Evolutionary conservation across 2,329 filamentous ascomycete genomes (phyloP).

Genomic region (Trichophyton simii): DNA sequence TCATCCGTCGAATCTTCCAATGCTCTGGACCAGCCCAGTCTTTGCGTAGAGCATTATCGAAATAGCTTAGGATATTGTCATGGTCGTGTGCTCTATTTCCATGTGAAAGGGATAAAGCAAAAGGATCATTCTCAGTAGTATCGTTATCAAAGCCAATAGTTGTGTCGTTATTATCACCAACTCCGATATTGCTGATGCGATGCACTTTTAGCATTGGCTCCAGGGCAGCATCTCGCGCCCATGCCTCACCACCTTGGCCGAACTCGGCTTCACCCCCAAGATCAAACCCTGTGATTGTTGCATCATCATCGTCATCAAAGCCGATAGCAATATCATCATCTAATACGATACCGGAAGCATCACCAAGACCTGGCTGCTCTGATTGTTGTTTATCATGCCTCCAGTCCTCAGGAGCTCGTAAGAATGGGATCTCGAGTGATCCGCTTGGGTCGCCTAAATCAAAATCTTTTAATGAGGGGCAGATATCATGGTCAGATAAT

Average conservation of each 20-base stretch:
- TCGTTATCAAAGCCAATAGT: conserved; percentile 29
- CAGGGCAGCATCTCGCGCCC: conserved; percentile 79
- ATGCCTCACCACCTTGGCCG: conserved; percentile 89
- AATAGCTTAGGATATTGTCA: conserved; percentile 94
- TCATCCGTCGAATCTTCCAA: conserved; percentile 93
- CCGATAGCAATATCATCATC: conserved; percentile 76
- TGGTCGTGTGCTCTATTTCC: conserved; percentile 57
- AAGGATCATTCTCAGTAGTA: conserved; percentile 50
- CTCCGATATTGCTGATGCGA: conserved; percentile 34
- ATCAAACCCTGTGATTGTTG: conserved; percentile 56
- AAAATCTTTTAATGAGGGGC: conserved; percentile 86
- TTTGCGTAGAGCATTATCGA: conserved; percentile 90
- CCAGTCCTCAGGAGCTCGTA: conserved; percentile 83
- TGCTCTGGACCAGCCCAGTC: conserved; percentile 98
- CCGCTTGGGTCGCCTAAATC: conserved; percentile 78
- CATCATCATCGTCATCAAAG: conserved; percentile 68
- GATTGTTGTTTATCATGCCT: conserved; percentile 49
- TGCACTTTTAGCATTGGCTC: conserved; percentile 78
- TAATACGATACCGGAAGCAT: conserved; percentile 69
- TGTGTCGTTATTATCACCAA: conserved; percentile 43
- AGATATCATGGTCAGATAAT: conserved; percentile 80
- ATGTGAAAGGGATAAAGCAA: conserved; percentile 66
- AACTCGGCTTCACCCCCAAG: conserved; percentile 63
- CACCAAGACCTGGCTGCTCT: conserved; percentile 41
- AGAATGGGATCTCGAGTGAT: conserved; percentile 77